These are phyloP conservation scores for Garcileccinum viscosum DNA, from an alignment of 1,284 basidiomycete species.

Conservation along the genomic window DNA sequence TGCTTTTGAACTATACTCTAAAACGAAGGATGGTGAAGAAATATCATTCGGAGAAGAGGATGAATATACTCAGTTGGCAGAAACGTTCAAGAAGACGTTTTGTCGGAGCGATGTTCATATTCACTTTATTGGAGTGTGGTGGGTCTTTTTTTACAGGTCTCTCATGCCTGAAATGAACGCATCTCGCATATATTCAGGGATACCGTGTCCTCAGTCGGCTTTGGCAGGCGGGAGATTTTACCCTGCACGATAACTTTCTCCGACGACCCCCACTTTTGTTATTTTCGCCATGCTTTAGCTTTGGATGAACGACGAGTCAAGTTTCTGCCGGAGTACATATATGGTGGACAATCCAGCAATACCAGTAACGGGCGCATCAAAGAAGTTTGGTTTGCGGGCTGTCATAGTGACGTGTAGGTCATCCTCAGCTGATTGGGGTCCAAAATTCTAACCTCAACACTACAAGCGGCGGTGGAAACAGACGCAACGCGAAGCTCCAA, in stretches of 20 bases:
- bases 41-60: constrained; percentile 16
- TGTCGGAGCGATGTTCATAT: constrained; percentile 34
- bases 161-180: not conserved
- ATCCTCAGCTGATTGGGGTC: not conserved
- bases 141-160: constrained; percentile 7
- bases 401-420: constrained; percentile 43
- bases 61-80: constrained; percentile 19
- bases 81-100: constrained; percentile 34
- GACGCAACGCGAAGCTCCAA: constrained; percentile 32
- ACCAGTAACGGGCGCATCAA: constrained; percentile 31
- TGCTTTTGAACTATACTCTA: constrained; percentile 39
- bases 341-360: constrained; percentile 28
- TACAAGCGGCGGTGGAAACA: constrained; percentile 37
- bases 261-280: constrained; percentile 34
- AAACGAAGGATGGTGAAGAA: constrained; percentile 26
- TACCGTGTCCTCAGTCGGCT: constrained; percentile 44
- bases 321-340: constrained; percentile 46
- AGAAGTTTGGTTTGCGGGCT: constrained; percentile 46
- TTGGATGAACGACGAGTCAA: constrained; percentile 49
- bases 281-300: constrained; percentile 39
- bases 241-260: constrained; percentile 36
- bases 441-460: constrained; percentile 6
- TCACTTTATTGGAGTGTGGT: constrained; percentile 48
- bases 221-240: constrained; percentile 32
- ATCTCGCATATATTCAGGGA: constrained; percentile 25